These are phyloP conservation scores for Penstemon barbatus DNA, from an alignment of 257 asterid species.

Conservation along the genomic window DNA sequence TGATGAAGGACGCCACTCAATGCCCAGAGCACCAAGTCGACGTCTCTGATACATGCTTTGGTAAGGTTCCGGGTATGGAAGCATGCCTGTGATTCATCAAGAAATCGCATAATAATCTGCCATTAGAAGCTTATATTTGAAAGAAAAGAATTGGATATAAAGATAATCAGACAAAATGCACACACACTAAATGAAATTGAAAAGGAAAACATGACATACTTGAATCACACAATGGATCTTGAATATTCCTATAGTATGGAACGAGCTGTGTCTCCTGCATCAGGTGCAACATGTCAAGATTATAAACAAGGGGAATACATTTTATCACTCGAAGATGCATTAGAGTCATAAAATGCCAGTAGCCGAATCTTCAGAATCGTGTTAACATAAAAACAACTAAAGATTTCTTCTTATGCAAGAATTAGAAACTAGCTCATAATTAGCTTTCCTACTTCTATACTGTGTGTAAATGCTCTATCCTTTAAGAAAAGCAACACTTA, in stretches of 20 bases:
- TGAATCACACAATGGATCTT: constrained; percentile 89
- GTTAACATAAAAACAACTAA: neutral
- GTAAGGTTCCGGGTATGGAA: constrained; percentile 97
- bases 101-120: constrained; percentile 4
- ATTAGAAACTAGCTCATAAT: neutral
- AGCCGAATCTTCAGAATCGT: neutral
- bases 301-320: constrained; percentile 23
- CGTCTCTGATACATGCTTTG: constrained; percentile 87
- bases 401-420: neutral
- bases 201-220: constrained; percentile 53
- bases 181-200: constrained; percentile 14
- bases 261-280: constrained; percentile 91
- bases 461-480: neutral
- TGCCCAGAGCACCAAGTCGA: constrained; percentile 83
- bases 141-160: no score
- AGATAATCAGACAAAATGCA: neutral
- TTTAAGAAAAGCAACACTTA: neutral
- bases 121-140: no score
- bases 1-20: constrained; percentile 92
- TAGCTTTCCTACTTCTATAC: constrained; percentile 6
- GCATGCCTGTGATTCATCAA: constrained; percentile 68
- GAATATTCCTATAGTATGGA: constrained; percentile 76
- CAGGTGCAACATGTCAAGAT: constrained; percentile 33
- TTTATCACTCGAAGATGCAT: constrained; percentile 18
- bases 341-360: constrained; percentile 9